Percentiles rank a stretch among this genome's conserved stretches.
Evolutionary conservation across 495 filamentous ascomycete genomes (phyloP).

Genomic region (Friedmanniomyces endolithicus): DNA sequence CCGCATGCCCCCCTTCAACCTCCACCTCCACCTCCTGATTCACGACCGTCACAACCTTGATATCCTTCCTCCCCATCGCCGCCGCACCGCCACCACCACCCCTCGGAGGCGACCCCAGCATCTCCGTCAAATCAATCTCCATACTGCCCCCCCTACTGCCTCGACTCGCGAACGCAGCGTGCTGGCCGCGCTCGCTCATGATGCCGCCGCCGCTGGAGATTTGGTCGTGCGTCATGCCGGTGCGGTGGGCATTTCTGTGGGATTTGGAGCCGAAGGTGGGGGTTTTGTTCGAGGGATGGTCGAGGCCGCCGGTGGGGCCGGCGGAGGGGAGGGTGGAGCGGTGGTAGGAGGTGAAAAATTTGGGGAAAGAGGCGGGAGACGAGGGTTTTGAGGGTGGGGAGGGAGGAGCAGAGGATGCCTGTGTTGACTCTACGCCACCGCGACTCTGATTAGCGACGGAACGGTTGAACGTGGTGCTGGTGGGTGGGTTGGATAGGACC

Average conservation of each 20-base stretch:
- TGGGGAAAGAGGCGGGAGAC: conserved; percentile 18
- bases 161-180: neutral
- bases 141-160: neutral
- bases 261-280: neutral
- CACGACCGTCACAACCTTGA: conserved; percentile 7
- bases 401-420: conserved; percentile 26
- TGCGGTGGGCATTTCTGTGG: neutral
- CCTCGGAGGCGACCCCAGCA: neutral
- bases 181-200: neutral
- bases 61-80: too few relatives aligned
- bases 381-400: conserved; percentile 21
- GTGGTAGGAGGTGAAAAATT: conserved; percentile 7
- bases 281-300: neutral
- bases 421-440: conserved; percentile 13
- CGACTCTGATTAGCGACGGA: too few relatives aligned
- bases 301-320: neutral
- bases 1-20: neutral
- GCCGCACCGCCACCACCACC: too few relatives aligned
- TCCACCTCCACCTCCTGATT: conserved; percentile 1
- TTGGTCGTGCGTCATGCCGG: neutral
- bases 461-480: too few relatives aligned
- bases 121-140: neutral
- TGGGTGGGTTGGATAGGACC: too few relatives aligned
- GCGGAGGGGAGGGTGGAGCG: neutral
- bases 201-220: neutral